Percentiles rank a stretch among this genome's conserved stretches.
Conservation (phyloP, 495 filamentous ascomycete species). For the Annulohypoxylon nitens region DNA sequence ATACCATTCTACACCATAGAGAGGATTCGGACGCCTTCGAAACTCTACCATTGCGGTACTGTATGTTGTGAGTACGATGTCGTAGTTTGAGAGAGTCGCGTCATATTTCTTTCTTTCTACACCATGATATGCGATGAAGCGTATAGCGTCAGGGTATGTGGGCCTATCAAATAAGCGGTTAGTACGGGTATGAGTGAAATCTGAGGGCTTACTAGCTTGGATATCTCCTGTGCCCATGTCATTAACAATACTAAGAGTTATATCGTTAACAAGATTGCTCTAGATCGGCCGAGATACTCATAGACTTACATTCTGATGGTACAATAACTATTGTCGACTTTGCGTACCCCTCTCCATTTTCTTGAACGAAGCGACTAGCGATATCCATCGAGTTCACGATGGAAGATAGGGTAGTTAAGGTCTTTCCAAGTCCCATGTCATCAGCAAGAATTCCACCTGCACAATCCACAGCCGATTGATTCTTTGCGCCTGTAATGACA, state of each 20-base stretch:
- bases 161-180: background rate
- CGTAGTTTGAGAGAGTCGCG: slow-evolving; percentile 38
- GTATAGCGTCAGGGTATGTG: background rate
- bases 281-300: background rate
- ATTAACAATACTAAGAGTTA: background rate
- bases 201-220: background rate
- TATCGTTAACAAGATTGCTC: background rate
- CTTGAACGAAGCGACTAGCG: no score
- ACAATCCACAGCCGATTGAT: background rate
- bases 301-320: slow-evolving; percentile 50
- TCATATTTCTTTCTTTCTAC: slow-evolving; percentile 24
- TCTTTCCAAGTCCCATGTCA: slow-evolving; percentile 65
- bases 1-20: slow-evolving; percentile 53
- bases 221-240: background rate
- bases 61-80: slow-evolving; percentile 59
- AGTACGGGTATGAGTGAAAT: background rate
- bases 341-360: no score
- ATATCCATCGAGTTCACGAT: slow-evolving; percentile 50
- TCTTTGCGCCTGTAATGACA: background rate
- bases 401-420: slow-evolving; percentile 54
- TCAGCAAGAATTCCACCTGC: slow-evolving; percentile 58
- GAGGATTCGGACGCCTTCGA: slow-evolving; percentile 9
- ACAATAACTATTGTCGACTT: slow-evolving; percentile 58
- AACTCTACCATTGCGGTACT: slow-evolving; percentile 52
- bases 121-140: slow-evolving; percentile 30